phyloP scores from a whole-genome alignment of 148 eudicot genomes.

The Chenopodium album region DNA sequence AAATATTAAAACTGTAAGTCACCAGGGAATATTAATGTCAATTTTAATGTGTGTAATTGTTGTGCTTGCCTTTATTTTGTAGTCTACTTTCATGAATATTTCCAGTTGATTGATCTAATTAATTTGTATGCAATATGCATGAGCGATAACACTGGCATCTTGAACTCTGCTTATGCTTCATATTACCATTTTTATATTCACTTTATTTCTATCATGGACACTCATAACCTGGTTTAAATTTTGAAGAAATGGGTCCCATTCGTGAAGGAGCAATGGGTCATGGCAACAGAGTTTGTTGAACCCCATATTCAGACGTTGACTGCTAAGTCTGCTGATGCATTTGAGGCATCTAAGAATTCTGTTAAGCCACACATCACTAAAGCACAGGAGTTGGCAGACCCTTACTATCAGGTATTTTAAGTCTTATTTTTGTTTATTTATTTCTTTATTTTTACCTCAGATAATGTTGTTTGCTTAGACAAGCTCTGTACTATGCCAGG shows the following conservation, averaged over 20 bases:
- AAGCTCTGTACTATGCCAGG: slow-evolving; percentile 44
- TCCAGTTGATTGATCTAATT: neutral
- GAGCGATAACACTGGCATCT: slow-evolving; percentile 9
- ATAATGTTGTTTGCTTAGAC: neutral
- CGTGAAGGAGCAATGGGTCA: slow-evolving; percentile 70
- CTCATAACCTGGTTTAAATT: slow-evolving; percentile 21
- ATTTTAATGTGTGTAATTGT: neutral
- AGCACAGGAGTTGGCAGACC: slow-evolving; percentile 60
- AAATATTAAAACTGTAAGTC: slow-evolving; percentile 67
- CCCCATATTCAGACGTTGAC: slow-evolving; percentile 57
- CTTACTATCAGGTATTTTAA: slow-evolving; percentile 69
- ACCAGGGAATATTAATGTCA: neutral
- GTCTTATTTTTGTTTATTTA: neutral
- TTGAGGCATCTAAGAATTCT: slow-evolving; percentile 59
- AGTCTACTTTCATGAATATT: neutral
- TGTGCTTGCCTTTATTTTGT: neutral
- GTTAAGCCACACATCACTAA: slow-evolving; percentile 65
- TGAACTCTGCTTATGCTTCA: slow-evolving; percentile 4
- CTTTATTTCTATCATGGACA: neutral
- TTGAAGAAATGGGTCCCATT: slow-evolving; percentile 70
- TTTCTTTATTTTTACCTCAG: neutral
- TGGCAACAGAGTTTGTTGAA: slow-evolving; percentile 47
- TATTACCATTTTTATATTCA: neutral
- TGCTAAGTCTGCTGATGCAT: slow-evolving; percentile 52
- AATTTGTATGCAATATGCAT: neutral